phyloP scores from a whole-genome alignment of 108 stramenopile species.

The Pseudonitzschia delicatissima region DNA sequence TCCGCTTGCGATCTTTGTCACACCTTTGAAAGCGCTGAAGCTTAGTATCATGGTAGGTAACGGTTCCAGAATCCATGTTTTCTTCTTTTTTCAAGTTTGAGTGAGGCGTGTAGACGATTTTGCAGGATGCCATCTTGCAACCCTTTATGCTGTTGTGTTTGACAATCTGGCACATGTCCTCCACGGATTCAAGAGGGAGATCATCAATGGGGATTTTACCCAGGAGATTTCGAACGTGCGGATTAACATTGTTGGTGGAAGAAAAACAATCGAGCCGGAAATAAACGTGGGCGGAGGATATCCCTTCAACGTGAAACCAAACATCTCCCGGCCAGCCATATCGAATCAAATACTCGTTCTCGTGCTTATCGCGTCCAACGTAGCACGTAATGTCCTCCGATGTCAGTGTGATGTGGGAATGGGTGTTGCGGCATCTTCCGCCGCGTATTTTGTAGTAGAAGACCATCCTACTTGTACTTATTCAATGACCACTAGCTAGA shows the following conservation, averaged over 20 bases:
- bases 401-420: slow-evolving; percentile 13
- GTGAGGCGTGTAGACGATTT: slow-evolving; percentile 26
- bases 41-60: slow-evolving; percentile 28
- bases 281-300: slow-evolving; percentile 26
- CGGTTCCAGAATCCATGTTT: slow-evolving; percentile 23
- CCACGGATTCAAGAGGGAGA: slow-evolving; percentile 16
- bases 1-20: slow-evolving; percentile 23
- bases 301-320: slow-evolving; percentile 34
- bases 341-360: slow-evolving; percentile 27
- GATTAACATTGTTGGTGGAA: not conserved
- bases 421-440: slow-evolving; percentile 13
- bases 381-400: slow-evolving; percentile 22
- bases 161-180: slow-evolving; percentile 36
- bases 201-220: slow-evolving; percentile 5
- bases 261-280: slow-evolving; percentile 17
- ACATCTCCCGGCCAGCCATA: slow-evolving; percentile 34
- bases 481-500: too few species aligned
- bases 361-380: slow-evolving; percentile 33
- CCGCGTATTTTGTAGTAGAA: slow-evolving; percentile 30
- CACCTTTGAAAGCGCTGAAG: slow-evolving; percentile 22
- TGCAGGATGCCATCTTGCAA: slow-evolving; percentile 23
- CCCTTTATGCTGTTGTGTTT: slow-evolving; percentile 28
- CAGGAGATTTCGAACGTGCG: not conserved
- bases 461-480: too few species aligned
- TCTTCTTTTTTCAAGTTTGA: slow-evolving; percentile 27